Evolutionary conservation across 805 yeast species (phyloP), one percentile per base, ranked within the genome.

Genomic region (Lachancea waltii): DNA sequence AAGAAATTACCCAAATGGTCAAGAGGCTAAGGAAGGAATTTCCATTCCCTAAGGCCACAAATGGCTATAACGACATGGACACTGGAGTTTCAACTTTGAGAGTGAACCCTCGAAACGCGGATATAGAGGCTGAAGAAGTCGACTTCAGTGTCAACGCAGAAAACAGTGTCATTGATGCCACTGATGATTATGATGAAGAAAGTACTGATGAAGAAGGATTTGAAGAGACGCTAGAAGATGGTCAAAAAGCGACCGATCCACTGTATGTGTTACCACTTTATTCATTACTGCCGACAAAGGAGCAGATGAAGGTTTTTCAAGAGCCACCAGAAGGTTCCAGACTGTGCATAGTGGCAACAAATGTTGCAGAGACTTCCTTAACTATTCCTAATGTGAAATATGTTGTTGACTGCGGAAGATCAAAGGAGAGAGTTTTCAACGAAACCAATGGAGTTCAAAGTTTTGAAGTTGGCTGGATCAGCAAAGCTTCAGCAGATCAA

Each of bases 281-380:
- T 60, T 90, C 98, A 5, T 65, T 92, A 32, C 67, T 92, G 26
- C 95, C 99, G n/a, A 87, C 97, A 0, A 76, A 75, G 33, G 95
- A 92, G 53, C 99, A 92, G 64, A 79, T 92, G 87, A 84, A 79
- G 55, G 95, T 92, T 2, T 92, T 92, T 56, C 75, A 84, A 40
- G 67, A 69, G 0, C 95, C 96, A 2, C 98, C 98, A 3, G 64
- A 67, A 18, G 95, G 95, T 4, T 73, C 87, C 28, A 71, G 99
- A 51, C 60, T 92, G 7, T 87, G 97, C 67, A 82, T 92, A 27
- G 85, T 92, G 22, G 95, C 99, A 4, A 92, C 99, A 1, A 92
- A 92, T 56, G 95, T 92, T 41, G 99, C 99, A 0, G 99, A 92
- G 60, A 92, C 99, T 0, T 87, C 97, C 1, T 71, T 92, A 56